Evolutionary conservation across 768 basidiomycete species (phyloP), one percentile per base, ranked within the genome.

Genomic region (Gloeophyllum trabeum): DNA sequence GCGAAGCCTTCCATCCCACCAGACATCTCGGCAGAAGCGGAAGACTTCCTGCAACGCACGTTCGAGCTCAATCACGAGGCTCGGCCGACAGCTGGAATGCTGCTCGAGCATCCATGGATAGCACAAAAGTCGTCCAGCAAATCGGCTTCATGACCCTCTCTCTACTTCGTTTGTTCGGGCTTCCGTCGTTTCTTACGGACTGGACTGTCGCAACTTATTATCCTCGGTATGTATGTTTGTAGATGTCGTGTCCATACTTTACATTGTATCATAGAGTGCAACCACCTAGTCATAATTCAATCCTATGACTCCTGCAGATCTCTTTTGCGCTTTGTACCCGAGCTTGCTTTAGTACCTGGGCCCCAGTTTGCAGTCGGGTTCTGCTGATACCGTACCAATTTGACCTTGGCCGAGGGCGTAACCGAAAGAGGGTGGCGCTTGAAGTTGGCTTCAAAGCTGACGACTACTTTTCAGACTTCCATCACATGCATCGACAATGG

Each of bases 301-400:
- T 45, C 41, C 45, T 39, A 46, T 39, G 44, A 44, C 23, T 50
- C 56, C 12, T 52, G 49, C 21, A 59, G 52, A 0, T 52, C 56
- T 14, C 69, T 58, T 49, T 72, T 74, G 38, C 70, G 59, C 56
- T 73, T 62, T 19, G 49, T 54, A n/a, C 62, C 61, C 20, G 59
- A 57, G 18, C 53, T 62, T 3, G 84, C 82, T 52, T 70, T 81
- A 41, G 71, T 69, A 13, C 75, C 85, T 0, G 94, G 96, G 0
- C 94, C 94, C 96, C 96, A 99, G 57, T 96, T 72, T 2, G 78
- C 70, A n/a, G 77, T 70, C 4, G 94, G 96, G 54, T 96, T 97
- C 47, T 77, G 75, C 58, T 94, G 91, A 61, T 93, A 96, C 28
- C 90, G 71, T 1, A 93, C 85, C 5, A 94, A 63, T 49, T 87